Base-by-base conservation (phyloP, 2,329 filamentous ascomycete species). In the Colletotrichum tofieldiae region DNA sequence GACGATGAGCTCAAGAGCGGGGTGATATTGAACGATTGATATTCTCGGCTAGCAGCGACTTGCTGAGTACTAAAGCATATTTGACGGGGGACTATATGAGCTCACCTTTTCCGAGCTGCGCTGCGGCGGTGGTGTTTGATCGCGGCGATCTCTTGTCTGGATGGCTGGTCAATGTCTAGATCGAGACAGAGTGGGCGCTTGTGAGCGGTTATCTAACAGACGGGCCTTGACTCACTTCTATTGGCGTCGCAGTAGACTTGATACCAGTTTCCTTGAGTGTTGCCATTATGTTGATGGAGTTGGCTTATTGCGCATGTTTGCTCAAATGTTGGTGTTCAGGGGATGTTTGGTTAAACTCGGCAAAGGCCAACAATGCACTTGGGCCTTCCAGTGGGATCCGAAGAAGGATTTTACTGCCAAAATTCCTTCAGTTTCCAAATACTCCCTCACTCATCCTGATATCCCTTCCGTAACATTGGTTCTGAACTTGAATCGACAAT, bases 1-100 rank as follows among this genome's bases (percentile, higher is more conserved):
- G 47, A 82, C 76, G 6, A 86, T 64, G 0, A 71, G 67, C n/a
- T 52, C 65, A 64, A 86, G 82, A n/a, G 75, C 75, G 3, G 77
- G 61, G 51, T 84, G 78, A 68, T 86, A 84, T 64, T 81, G 78
- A 1, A 80, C 76, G 52, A 86, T 75, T 7, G 75, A 79, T 3
- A 86, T 41, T 16, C 59, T 55, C 23, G 45, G 45, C 56, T 26
- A 29, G 3, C 14, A 29, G 29, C 12, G 7, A 20, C 7, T 67
- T 20, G 5, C 14, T 49, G 9, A 29, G 11, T 14, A 1, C 6
- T 1, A 4, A 5, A n/a, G 14, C 1, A 7, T 16, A 20, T 2
- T 18, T 16, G 20, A n/a, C 20, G 18, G 26, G 26, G 20, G 12
- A 11, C 7, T 16, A 14, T 2, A 7, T 20, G 41, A 39, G 12